Evolutionary conservation across 305 asterid species (phyloP), one percentile per base, ranked within the genome.

Genomic region (Fraxinus albicans): DNA sequence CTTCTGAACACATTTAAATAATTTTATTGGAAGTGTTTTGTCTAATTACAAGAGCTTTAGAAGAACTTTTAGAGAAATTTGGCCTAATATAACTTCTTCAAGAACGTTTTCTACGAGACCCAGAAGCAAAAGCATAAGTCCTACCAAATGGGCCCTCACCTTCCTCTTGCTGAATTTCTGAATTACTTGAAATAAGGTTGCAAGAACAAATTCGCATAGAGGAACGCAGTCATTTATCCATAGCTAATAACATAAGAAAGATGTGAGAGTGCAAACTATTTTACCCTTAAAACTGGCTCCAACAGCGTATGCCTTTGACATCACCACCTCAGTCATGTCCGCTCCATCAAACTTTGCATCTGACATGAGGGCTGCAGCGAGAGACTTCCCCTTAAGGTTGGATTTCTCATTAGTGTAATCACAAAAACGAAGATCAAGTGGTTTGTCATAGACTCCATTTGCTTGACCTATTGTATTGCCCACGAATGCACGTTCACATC

Each of bases 291-390:
- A 96, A 85, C 99, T 96, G 76, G 93, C 99, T 83, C 98, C 98
- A 76, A 89, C 98, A 15, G 99, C 99, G 84, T 94, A 96, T 80
- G 99, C 99, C 89, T 96, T 96, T 0, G 99, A 94, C 99, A 96
- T 96, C 13, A 96, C 87, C 13, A 96, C 98, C 86, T 96, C 99
- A 55, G 97, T 42, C 98, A 96, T 90, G 88, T 96, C 98, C 6
- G 99, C 99, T 1, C 98, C 98, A 85, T 96, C 99, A 85, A 96
- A 96, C 89, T 93, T 96, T 90, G 99, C 98, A 34, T 87, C 98
- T 0, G 99, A 87, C 99, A 94, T 90, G 77, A 96, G 98, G 8
- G 99, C 98, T 17, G 99, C 98, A 2, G 99, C 83, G 80, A 94
- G 87, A 83, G 98, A 88, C 87, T 93, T 94, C 79, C 99, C 99